A percentile compares a stretch with the other conserved stretches of the same genome.
Conservation (phyloP, 345 rosid species). For the Camelina hispida region DNA sequence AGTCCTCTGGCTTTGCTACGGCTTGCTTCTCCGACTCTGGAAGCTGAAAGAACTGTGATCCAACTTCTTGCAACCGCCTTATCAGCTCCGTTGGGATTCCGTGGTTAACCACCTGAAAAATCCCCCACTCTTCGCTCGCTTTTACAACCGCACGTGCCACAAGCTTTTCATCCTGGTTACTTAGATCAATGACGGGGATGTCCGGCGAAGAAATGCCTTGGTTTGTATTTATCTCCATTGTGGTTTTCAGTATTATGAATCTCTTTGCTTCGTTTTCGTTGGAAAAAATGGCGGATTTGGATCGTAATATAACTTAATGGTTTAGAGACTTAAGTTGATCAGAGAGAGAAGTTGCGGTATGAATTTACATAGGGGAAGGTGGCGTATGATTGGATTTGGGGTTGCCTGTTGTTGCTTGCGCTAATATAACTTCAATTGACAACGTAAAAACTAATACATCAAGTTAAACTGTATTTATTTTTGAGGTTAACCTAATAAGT, state of each 20-base stretch:
- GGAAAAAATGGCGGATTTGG: no score
- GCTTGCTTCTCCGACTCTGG: slow-evolving; percentile 57
- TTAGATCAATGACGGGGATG: slow-evolving; percentile 48
- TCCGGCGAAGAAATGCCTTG: neutral
- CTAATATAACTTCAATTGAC: no score
- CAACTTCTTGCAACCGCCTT: slow-evolving; percentile 48
- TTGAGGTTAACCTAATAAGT: no score
- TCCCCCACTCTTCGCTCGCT: slow-evolving; percentile 54
- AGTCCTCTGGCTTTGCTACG: slow-evolving; percentile 49
- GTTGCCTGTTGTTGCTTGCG: no score
- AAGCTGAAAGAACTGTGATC: slow-evolving; percentile 62
- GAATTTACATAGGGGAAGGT: no score
- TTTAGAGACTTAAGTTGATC: no score
- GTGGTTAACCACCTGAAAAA: slow-evolving; percentile 51
- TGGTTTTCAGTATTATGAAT: neutral
- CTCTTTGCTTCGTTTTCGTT: neutral
- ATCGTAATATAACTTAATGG: no score
- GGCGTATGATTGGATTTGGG: neutral
- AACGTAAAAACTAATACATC: no score
- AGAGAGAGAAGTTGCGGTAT: neutral
- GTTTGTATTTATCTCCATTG: neutral
- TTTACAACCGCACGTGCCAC: slow-evolving; percentile 43
- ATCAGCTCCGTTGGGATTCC: slow-evolving; percentile 50
- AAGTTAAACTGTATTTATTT: no score
- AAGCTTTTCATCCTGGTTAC: slow-evolving; percentile 32